Base-by-base conservation (phyloP, 768 basidiomycete genomes). In the Agaricus subrufescens region DNA sequence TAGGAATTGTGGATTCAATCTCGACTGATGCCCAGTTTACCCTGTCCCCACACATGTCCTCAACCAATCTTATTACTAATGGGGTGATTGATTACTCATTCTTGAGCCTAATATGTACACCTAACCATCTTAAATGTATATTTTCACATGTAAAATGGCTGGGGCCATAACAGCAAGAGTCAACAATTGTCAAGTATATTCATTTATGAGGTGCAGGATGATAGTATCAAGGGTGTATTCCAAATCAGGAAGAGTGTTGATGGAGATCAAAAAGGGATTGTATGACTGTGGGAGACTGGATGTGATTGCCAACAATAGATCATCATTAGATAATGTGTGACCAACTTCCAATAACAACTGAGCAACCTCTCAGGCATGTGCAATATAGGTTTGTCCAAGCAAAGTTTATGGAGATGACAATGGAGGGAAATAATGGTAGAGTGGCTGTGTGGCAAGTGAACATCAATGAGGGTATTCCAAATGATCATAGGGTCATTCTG, bases 271-370 rank as follows among this genome's bases (percentile, higher is more conserved):
- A 38, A 56, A 50, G 25, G 55, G 37, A 29, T 56, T 31, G 31
- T 56, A 56, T 27, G 40, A 56, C 29, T 44, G 39, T 19, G 55
- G 55, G 25, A 56, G 49, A 4, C 55, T 34, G 15, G 40, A 12
- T 3, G 47, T 56, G 40, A 50, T 47, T 14, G 8, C 27, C 14
- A 55, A 29, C 15, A 55, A 11, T 14, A 55, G 37, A 48, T 46
- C 34, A n/a, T 46, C 46, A 50, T 50, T 23, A 1, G 14, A 11
- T n/a, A 39, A 37, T 12, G 10, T 15, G 15, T 2, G 25, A 26
- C 40, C 29, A 26, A 46, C 46, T 46, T 55, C 54, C 3, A n/a
- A 25, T 43, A 55, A 26, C 1, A 47, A 27, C 10, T 46, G 23
- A n/a, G 27, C 46, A 47, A 55, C 14, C 23, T 55, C n/a, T 15